phyloP scores from a whole-genome alignment of 129 eudicot species.

The Lactuca saligna region DNA sequence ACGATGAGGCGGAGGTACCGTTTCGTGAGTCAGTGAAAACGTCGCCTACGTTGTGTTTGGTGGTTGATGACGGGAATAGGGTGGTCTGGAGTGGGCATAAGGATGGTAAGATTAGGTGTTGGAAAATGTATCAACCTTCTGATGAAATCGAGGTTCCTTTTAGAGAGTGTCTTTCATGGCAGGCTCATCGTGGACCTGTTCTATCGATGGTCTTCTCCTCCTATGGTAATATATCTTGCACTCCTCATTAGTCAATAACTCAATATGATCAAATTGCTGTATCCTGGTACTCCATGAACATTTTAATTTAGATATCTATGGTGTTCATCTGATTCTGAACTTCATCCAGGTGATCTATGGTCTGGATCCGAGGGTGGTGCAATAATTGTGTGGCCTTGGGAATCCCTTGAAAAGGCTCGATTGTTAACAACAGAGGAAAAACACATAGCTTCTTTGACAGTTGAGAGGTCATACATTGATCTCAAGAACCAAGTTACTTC shows the following conservation, averaged over 20 bases:
- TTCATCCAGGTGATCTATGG: constrained; percentile 91
- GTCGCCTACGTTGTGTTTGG: constrained; percentile 58
- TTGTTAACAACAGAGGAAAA: constrained; percentile 64
- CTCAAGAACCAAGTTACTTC: constrained; percentile 66
- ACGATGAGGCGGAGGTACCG: constrained; percentile 56
- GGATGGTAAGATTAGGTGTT: constrained; percentile 86
- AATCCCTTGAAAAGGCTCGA: constrained; percentile 72
- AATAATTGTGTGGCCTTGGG: constrained; percentile 91
- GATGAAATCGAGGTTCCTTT: constrained; percentile 32
- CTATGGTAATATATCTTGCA: constrained; percentile 52
- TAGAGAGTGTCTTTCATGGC: constrained; percentile 68
- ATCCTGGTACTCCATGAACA: not conserved
- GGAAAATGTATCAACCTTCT: constrained; percentile 57
- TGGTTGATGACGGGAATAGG: constrained; percentile 67
- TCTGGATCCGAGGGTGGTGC: constrained; percentile 91
- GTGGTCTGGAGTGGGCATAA: constrained; percentile 92
- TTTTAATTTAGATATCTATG: not conserved
- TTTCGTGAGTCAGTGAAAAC: constrained; percentile 51
- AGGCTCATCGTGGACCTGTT: constrained; percentile 87
- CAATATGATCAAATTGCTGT: not conserved
- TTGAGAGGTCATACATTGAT: constrained; percentile 86
- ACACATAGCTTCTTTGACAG: constrained; percentile 53
- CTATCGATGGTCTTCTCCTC: constrained; percentile 68
- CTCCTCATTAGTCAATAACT: not conserved
- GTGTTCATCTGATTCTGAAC: constrained; percentile 25